phyloP scores from a whole-genome alignment of 257 asterid species.

The Oldenlandia corymbosa region DNA sequence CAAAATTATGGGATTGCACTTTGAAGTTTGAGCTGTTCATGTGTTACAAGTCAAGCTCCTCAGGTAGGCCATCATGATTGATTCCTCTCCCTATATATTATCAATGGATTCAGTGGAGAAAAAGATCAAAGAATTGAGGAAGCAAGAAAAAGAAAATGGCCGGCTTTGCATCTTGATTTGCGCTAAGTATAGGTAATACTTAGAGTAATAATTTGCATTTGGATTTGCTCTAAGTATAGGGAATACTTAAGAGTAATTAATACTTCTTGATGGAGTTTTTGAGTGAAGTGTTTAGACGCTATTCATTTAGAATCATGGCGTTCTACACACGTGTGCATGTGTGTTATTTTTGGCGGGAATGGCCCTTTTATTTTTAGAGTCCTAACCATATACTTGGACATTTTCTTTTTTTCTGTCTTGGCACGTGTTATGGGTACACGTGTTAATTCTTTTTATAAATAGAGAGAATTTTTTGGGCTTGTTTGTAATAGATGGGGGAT shows the following conservation, averaged over 20 bases:
- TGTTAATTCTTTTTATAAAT: constrained; percentile 24
- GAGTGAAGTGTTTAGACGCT: constrained; percentile 53
- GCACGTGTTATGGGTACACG: constrained; percentile 43
- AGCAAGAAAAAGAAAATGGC: neutral
- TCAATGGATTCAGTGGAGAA: neutral
- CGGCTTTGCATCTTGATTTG: neutral
- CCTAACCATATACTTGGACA: constrained; percentile 54
- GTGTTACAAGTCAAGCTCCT: constrained; percentile 30
- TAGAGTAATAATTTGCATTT: no score
- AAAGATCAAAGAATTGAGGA: neutral
- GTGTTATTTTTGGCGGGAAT: constrained; percentile 67
- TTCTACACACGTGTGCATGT: constrained; percentile 48
- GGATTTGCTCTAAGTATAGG: no score
- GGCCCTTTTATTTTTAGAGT: constrained; percentile 22
- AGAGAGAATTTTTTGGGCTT: constrained; percentile 2
- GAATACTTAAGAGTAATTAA: neutral
- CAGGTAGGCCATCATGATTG: constrained; percentile 29
- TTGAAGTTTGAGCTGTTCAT: constrained; percentile 28
- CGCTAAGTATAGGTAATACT: neutral
- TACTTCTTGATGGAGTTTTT: no score
- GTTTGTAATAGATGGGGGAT: constrained; percentile 11
- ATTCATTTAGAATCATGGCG: constrained; percentile 17
- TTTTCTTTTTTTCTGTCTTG: neutral
- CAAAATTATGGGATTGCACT: constrained; percentile 21
- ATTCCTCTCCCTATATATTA: neutral